phyloP scores from a whole-genome alignment of 2,329 filamentous ascomycete species.

The Arthrobotrys sinensis region DNA sequence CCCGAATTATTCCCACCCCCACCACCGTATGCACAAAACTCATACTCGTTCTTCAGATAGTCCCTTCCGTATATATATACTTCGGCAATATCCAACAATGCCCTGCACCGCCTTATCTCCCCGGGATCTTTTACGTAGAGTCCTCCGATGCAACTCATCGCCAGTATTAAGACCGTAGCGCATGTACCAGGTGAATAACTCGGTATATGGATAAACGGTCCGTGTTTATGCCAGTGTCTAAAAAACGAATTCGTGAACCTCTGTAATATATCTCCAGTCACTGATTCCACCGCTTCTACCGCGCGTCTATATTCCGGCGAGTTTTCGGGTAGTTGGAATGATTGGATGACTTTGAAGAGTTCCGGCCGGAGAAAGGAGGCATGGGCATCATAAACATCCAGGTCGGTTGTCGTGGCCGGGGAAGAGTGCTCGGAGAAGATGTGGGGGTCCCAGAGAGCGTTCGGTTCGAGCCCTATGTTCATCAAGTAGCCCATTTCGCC shows the following conservation, averaged over 20 bases:
- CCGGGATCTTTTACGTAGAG: conserved; percentile 46
- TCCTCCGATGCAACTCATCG: conserved; percentile 56
- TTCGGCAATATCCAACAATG: conserved; percentile 45
- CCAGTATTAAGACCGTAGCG: conserved; percentile 48
- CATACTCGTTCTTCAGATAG: conserved; percentile 52
- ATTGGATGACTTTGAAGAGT: conserved; percentile 41
- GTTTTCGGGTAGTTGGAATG: conserved; percentile 37
- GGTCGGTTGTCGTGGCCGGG: conserved; percentile 41
- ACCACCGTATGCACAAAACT: conserved; percentile 28
- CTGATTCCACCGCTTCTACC: conserved; percentile 33
- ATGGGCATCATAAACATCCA: conserved; percentile 51
- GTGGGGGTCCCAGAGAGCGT: conserved; percentile 42
- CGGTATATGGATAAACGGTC: conserved; percentile 48
- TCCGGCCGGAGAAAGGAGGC: conserved; percentile 42
- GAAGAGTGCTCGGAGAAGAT: conserved; percentile 50
- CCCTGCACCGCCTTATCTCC: conserved; percentile 35
- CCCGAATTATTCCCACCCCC: neutral
- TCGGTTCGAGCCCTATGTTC: conserved; percentile 51
- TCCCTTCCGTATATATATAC: conserved; percentile 48
- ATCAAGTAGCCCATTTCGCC: conserved; percentile 55
- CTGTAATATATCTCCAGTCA: conserved; percentile 52
- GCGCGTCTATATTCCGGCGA: conserved; percentile 37
- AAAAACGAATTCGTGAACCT: conserved; percentile 52
- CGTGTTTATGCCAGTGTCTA: conserved; percentile 56
- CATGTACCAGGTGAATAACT: conserved; percentile 46